A percentile compares a stretch with the other conserved stretches of the same genome.
phyloP scores from a whole-genome alignment of 2,329 filamentous ascomycete species.

The Diaporthe vaccinii region DNA sequence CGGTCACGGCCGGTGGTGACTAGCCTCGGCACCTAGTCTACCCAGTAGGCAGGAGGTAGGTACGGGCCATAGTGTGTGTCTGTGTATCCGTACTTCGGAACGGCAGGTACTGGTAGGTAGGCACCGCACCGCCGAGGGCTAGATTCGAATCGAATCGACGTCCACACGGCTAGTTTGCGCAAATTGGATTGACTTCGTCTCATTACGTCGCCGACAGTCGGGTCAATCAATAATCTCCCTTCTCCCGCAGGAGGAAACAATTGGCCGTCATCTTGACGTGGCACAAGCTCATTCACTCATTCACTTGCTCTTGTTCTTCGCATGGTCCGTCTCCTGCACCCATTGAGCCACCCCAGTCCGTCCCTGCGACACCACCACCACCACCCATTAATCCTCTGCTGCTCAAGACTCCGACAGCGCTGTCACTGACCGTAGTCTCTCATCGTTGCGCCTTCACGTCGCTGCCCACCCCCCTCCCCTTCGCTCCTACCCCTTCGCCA shows the following conservation, averaged over 20 bases:
- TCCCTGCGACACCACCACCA: not conserved
- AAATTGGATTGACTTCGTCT: conserved; percentile 27
- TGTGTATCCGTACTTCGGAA: conserved; percentile 9
- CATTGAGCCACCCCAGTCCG: conserved; percentile 21
- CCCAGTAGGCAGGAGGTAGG: not conserved
- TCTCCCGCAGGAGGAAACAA: conserved; percentile 3
- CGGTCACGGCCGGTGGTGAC: conserved; percentile 9
- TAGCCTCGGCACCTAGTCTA: not conserved
- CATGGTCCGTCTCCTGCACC: not conserved
- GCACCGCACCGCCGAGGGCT: not conserved
- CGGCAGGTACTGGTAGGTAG: conserved; percentile 8
- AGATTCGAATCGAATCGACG: conserved; percentile 13
- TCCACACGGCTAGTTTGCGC: conserved; percentile 24
- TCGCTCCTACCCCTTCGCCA: conserved; percentile 1
- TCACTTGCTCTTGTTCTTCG: not conserved
- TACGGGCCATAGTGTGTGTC: not conserved
- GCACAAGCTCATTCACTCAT: conserved; percentile 35
- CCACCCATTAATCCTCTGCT: not conserved
- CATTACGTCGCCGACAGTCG: conserved; percentile 25
- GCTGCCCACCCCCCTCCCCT: not conserved
- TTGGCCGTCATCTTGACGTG: conserved; percentile 29
- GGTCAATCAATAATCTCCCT: conserved; percentile 29
- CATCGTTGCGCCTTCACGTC: conserved; percentile 1
- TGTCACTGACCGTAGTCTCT: not conserved
- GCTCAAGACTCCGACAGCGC: conserved; percentile 8